phyloP scores from a whole-genome alignment of 2,329 filamentous ascomycete genomes.

The Colletotrichum australisinense region DNA sequence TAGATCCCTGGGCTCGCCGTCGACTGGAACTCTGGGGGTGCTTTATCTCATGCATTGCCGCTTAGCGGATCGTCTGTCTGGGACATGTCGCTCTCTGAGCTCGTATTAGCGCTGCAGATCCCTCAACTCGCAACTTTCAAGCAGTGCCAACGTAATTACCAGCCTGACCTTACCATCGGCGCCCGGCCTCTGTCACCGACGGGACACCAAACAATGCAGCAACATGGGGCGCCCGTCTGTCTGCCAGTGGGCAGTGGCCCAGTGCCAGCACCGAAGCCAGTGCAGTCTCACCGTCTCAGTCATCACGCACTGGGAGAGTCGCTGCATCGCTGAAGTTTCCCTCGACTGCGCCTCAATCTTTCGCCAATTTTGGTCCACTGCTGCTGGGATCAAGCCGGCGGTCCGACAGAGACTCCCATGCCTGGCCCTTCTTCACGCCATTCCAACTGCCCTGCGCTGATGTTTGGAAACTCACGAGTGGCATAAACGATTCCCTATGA shows the following conservation, averaged over 20 bases:
- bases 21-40: background rate
- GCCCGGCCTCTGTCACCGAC: background rate
- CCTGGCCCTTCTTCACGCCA: background rate
- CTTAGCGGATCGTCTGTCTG: conserved; percentile 15
- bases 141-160: background rate
- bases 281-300: background rate
- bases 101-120: conserved; percentile 14
- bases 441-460: background rate
- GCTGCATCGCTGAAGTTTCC: conserved; percentile 32
- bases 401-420: conserved; percentile 10
- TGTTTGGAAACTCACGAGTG: conserved; percentile 18
- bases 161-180: background rate
- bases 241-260: background rate
- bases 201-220: background rate
- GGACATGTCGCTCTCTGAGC: background rate
- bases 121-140: background rate
- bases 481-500: conserved; percentile 27
- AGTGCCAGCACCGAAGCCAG: background rate
- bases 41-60: conserved; percentile 8
- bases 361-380: conserved; percentile 1
- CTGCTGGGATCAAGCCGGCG: conserved; percentile 23
- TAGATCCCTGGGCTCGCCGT: background rate
- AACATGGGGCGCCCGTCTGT: background rate
- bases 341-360: conserved; percentile 30
- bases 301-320: conserved; percentile 3